Base-by-base conservation (phyloP, 2,329 filamentous ascomycete species). In the Microsporum canis region DNA sequence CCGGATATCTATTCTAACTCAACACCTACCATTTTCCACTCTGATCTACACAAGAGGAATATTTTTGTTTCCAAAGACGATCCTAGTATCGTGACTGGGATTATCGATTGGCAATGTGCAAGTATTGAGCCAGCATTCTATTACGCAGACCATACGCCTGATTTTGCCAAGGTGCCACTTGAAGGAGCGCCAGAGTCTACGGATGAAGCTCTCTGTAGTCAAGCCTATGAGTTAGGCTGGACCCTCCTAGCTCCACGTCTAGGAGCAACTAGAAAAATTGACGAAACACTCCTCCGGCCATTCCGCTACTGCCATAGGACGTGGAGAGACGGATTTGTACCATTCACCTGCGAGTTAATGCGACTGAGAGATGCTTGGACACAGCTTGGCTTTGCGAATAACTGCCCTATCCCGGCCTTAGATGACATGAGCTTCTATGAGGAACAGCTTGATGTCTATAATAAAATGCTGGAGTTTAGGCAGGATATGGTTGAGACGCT, bases 31-130 rank as follows among this genome's bases (percentile, higher is more conserved):
- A 62, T 78, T 1, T 71, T 74, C 57, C 74, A 78, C 61, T 70
- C 71, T 10, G 74, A 78, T 65, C 62, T 77, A 47, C 69, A 77
- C 63, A 73, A 71, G 67, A 67, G 72, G 62, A 78, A 77, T 64
- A 74, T 78, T 29, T 77, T 76, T 62, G 71, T 78, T 51, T 74
- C 71, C 5, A 67, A 72, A 56, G 68, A 73, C 6, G 68, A 77
- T 59, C 72, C 75, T 10, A 70, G 70, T 36, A 59, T 64, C 4
- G 61, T 68, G 8, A 61, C 62, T 1, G 67, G 62, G 0, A 65
- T 66, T 4, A 63, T 71, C 14, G 69, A 71, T 61, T 70, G 68
- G 69, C 68, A 72, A 51, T 71, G 66, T 47, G 62, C 64, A 3
- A 65, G 67, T 61, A 60, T 61, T 56, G 63, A 64, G 6, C 67